Conservation (phyloP, 2,329 filamentous ascomycete species). For the Pseudogymnoascus sp. region DNA sequence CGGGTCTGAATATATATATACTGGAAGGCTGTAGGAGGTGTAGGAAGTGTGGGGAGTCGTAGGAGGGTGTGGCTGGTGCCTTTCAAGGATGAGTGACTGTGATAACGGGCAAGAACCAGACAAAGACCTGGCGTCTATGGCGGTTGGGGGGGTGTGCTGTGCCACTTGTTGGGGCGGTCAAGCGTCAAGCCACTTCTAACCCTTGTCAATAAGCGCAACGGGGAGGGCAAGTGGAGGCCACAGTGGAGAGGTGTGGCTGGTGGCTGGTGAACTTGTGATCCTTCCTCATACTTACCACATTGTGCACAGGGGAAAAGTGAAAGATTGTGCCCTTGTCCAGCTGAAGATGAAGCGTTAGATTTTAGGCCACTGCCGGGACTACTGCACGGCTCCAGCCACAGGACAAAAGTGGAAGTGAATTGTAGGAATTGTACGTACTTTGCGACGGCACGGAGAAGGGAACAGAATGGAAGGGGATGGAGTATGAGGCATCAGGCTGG, state of each 20-base stretch:
- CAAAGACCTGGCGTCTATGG: conserved; percentile 5
- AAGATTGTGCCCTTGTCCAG: not conserved
- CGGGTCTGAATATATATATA: not conserved
- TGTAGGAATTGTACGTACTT: not conserved
- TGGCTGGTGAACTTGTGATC: not conserved
- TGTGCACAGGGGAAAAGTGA: not conserved
- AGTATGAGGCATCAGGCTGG: not conserved
- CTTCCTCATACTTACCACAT: not conserved
- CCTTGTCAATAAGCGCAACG: not conserved
- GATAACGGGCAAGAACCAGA: not conserved
- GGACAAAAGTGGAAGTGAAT: not conserved
- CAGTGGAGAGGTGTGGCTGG: not conserved
- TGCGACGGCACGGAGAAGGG: not conserved
- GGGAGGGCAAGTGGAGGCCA: not conserved
- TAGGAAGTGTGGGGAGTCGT: not conserved
- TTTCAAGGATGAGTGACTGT: not conserved
- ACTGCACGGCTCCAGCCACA: not conserved
- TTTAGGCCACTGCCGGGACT: conserved; percentile 1
- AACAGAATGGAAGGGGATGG: not conserved
- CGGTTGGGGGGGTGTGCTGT: conserved; percentile 1
- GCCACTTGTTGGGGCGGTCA: not conserved
- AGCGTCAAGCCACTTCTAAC: conserved; percentile 1
- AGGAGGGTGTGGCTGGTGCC: conserved; percentile 2
- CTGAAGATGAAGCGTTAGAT: not conserved
- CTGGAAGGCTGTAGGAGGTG: not conserved